Evolutionary conservation across 257 asterid species (phyloP).

Genomic region (Jasminum sambac): DNA sequence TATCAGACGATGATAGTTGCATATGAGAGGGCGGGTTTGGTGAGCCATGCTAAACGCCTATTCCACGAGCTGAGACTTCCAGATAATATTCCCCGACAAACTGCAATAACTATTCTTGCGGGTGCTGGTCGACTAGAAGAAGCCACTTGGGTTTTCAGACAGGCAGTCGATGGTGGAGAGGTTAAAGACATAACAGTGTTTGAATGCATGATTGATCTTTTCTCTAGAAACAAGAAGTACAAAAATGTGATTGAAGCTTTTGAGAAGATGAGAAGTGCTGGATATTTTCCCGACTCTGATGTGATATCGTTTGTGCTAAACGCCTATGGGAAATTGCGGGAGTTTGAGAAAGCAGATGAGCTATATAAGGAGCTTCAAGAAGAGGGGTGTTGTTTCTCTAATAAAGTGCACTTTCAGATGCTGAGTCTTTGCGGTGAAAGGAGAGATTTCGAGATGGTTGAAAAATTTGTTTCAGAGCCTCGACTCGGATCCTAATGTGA

Average conservation of each 20-base stretch:
- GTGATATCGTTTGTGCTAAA: constrained; percentile 69
- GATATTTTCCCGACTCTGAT: constrained; percentile 68
- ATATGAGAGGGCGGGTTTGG: constrained; percentile 86
- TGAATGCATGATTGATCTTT: constrained; percentile 67
- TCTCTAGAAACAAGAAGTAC: constrained; percentile 64
- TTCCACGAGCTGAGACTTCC: constrained; percentile 80
- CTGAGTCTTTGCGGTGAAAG: constrained; percentile 67
- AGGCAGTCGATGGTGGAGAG: constrained; percentile 74
- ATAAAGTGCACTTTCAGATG: constrained; percentile 93
- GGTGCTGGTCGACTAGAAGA: constrained; percentile 91
- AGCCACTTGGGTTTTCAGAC: constrained; percentile 94
- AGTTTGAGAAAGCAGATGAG: constrained; percentile 64
- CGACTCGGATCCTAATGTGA: constrained; percentile 55
- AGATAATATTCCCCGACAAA: constrained; percentile 83
- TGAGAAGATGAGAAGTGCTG: constrained; percentile 69
- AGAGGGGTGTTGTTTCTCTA: constrained; percentile 72
- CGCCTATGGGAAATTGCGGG: constrained; percentile 73
- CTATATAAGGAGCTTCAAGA: constrained; percentile 68
- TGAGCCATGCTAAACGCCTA: constrained; percentile 80
- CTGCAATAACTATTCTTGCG: constrained; percentile 74
- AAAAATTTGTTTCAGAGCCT: constrained; percentile 53
- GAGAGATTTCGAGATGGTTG: constrained; percentile 65
- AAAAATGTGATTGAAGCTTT: constrained; percentile 76
- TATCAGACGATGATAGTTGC: constrained; percentile 93
- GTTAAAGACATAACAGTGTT: constrained; percentile 67